phyloP scores from a whole-genome alignment of 495 filamentous ascomycete species.

The Neurospora sp. region DNA sequence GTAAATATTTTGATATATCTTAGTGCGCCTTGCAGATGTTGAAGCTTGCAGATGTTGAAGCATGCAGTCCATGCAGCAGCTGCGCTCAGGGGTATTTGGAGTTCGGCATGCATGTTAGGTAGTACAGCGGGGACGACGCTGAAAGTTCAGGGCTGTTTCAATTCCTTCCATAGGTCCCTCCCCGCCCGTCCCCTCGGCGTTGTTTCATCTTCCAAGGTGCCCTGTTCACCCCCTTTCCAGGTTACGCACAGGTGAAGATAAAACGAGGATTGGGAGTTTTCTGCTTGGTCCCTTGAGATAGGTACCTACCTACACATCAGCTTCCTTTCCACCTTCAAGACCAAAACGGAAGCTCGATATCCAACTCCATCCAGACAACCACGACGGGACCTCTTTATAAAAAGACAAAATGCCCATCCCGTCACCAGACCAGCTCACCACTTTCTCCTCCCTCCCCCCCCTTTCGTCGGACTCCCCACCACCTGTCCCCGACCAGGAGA shows the following conservation, averaged over 20 bases:
- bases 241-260: not conserved
- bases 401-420: not conserved
- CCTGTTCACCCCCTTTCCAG: too few species aligned
- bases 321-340: too few species aligned
- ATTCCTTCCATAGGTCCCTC: not conserved
- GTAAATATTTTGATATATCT: not conserved
- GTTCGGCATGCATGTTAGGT: not conserved
- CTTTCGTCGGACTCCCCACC: not conserved
- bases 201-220: too few species aligned
- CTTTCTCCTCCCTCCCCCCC: constrained; percentile 6
- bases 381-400: too few species aligned
- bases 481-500: not conserved
- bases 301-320: not conserved
- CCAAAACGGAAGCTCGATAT: too few species aligned
- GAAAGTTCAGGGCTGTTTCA: not conserved
- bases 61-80: not conserved
- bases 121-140: not conserved
- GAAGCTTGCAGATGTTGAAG: not conserved
- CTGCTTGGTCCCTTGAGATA: not conserved
- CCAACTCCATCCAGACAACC: too few species aligned
- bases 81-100: not conserved
- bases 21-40: not conserved
- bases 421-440: constrained; percentile 7
- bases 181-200: too few species aligned
- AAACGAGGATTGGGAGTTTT: not conserved